Base-by-base conservation (phyloP, 2,329 filamentous ascomycete genomes). In the Ophiostoma ips region DNA sequence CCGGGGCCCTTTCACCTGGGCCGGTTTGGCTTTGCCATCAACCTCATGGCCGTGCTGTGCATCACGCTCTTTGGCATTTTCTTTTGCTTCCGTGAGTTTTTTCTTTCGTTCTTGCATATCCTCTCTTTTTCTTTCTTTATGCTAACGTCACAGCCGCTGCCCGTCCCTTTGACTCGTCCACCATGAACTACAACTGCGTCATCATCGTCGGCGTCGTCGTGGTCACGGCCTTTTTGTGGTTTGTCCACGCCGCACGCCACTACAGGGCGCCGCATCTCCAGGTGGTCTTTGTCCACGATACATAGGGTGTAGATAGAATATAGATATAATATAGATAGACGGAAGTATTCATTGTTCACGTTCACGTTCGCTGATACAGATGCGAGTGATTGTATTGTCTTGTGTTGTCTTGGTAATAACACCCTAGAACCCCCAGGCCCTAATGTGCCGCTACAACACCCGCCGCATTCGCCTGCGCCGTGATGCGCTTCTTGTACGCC, bases 401-500 rank as follows among this genome's bases (percentile, higher is more conserved):
- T 37, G 15, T 11, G n/a, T 37, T 19, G 16, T 2, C 19, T 37
- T n/a, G n/a, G n/a, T n/a, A n/a, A n/a, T n/a, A n/a, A n/a, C n/a
- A n/a, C n/a, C n/a, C n/a, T n/a, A n/a, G n/a, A n/a, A n/a, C n/a
- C n/a, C 24, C 24, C 24, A 28, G 8, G 4, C 5, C 24, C 24
- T 50, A 80, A 61, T 81, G 77, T 46, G 73, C 72, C 63, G 80
- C 79, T 51, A 89, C 92, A 38, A 95, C 89, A 58, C 92, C 92
- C 44, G 84, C 81, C 49, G 83, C 83, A 64, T 94, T 83, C 19
- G 90, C 90, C 69, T 95, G 89, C 13, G 86, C 83, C 16, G 80
- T 79, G 61, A 98, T 95, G 66, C 86, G 82, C 79, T 89, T 95
- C 82, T 98, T 98, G 72, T 98, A 98, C 55, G 86, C 82, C 68